Evolutionary conservation across 164 flowering plant genomes (phyloP).

Genomic region (Sedum album): DNA sequence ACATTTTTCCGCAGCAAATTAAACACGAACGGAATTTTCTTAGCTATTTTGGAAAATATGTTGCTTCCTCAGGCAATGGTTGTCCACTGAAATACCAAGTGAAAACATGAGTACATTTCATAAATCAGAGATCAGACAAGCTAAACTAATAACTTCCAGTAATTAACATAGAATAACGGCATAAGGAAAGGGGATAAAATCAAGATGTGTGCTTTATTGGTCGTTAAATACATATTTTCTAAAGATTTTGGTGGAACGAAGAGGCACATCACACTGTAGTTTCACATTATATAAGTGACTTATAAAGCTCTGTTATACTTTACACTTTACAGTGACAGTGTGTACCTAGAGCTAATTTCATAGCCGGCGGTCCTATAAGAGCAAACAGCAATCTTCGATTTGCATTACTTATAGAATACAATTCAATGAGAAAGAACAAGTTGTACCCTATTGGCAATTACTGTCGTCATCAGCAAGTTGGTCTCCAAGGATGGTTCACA

Average conservation of each 20-base stretch:
- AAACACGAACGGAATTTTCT: constrained; percentile 58
- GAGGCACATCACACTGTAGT: not conserved
- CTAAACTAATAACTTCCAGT: not conserved
- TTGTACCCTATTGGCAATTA: constrained; percentile 59
- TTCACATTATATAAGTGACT: not conserved
- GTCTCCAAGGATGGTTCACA: constrained; percentile 64
- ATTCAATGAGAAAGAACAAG: constrained; percentile 9
- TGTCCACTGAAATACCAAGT: constrained; percentile 19
- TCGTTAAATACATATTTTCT: not conserved
- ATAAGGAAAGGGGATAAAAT: too few relatives aligned
- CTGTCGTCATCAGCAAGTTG: constrained; percentile 51
- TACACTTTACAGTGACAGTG: too few relatives aligned
- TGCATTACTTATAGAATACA: not conserved
- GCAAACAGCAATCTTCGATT: not conserved
- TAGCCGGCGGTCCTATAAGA: not conserved
- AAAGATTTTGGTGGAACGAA: not conserved
- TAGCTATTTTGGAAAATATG: constrained; percentile 58
- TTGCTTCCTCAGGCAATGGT: constrained; percentile 30
- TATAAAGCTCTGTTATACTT: not conserved
- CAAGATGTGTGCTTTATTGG: too few relatives aligned
- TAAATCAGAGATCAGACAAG: not conserved
- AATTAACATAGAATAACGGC: too few relatives aligned
- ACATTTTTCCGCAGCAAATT: constrained; percentile 33
- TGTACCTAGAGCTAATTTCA: not conserved
- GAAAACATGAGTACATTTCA: not conserved